Conservation (phyloP, 129 eudicot genomes). For the Artemisia argyi region DNA sequence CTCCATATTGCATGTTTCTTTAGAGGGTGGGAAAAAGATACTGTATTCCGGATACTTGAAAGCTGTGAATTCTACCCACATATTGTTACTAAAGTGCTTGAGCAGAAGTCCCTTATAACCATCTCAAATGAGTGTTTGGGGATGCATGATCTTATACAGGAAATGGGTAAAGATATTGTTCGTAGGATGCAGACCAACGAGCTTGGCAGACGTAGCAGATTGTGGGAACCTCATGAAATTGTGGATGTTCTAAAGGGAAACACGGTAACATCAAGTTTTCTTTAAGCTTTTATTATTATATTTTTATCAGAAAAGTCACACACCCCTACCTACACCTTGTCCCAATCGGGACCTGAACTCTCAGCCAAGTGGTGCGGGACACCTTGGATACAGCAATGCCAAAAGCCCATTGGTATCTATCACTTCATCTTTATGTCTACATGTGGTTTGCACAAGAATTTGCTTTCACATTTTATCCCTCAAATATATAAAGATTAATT, state of each 20-base stretch:
- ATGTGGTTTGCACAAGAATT: no score
- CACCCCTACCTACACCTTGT: no score
- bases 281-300: no score
- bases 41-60: conserved; percentile 21
- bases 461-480: no score
- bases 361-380: no score
- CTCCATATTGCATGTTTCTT: conserved; percentile 36
- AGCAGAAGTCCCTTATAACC: conserved; percentile 23
- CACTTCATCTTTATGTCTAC: no score
- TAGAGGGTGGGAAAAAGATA: conserved; percentile 20
- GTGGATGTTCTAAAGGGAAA: conserved; percentile 10
- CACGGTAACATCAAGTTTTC: conserved; percentile 12
- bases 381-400: no score
- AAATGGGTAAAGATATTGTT: conserved; percentile 35
- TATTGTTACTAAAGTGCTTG: conserved; percentile 21
- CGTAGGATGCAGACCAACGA: conserved; percentile 1
- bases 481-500: no score
- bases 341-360: no score
- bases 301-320: no score
- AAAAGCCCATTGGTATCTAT: no score
- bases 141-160: conserved; percentile 39
- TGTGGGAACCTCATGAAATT: conserved; percentile 28
- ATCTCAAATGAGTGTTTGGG: conserved; percentile 9
- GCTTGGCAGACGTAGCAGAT: conserved; percentile 23
- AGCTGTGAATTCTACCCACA: conserved; percentile 21